Evolutionary conservation across 257 asterid species (phyloP).

Genomic region (Solanum paucissectum): DNA sequence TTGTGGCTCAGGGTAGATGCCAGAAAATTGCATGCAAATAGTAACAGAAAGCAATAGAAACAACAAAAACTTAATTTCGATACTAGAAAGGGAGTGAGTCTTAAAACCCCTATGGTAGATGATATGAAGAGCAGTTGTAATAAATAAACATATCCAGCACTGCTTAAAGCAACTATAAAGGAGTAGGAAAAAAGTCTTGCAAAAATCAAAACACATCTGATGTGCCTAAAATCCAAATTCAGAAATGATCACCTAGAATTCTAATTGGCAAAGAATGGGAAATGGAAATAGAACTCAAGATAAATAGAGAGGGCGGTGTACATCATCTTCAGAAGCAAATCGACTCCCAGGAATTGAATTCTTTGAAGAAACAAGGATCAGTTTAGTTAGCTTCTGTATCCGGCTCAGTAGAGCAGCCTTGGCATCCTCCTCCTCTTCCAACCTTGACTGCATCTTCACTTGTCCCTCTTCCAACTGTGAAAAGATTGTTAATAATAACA

Average conservation of each 20-base stretch:
- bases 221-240: background rate
- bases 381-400: conserved; percentile 93
- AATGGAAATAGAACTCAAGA: background rate
- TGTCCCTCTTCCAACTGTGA: conserved; percentile 95
- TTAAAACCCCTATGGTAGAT: background rate
- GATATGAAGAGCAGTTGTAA: background rate
- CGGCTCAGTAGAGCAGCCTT: conserved; percentile 98
- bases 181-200: background rate
- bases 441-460: conserved; percentile 93
- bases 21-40: background rate
- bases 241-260: background rate
- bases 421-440: conserved; percentile 99
- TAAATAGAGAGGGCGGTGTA: conserved; percentile 23
- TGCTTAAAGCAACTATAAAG: background rate
- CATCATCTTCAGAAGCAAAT: conserved; percentile 73
- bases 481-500: background rate
- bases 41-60: background rate
- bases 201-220: background rate
- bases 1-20: background rate
- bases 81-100: background rate
- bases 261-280: background rate
- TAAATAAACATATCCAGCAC: background rate
- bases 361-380: conserved; percentile 95
- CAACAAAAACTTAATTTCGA: background rate
- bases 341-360: conserved; percentile 60